Conservation (phyloP, 768 basidiomycete genomes). For the Lactarius pseudohatsudake region DNA sequence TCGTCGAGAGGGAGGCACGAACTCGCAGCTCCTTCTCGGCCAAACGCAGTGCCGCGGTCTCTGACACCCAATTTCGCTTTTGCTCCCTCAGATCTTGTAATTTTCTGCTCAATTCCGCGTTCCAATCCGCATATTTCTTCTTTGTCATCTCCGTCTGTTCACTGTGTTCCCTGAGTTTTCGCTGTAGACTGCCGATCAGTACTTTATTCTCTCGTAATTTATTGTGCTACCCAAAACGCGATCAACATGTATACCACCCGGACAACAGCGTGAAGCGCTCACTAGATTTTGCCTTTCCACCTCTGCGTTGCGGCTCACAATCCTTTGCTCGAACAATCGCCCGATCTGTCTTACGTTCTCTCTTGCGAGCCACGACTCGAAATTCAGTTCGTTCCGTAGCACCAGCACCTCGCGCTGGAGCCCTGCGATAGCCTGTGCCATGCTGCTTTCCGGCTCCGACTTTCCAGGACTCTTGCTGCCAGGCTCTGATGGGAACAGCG, state of each 20-base stretch:
- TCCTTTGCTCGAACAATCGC: conserved; percentile 71
- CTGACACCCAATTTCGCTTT: conserved; percentile 71
- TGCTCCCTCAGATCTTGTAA: conserved; percentile 74
- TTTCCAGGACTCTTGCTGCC: conserved; percentile 19
- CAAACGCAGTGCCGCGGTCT: conserved; percentile 65
- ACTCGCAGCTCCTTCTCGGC: conserved; percentile 73
- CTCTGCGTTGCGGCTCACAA: conserved; percentile 72
- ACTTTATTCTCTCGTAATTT: conserved; percentile 75
- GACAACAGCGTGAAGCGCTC: conserved; percentile 31
- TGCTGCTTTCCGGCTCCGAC: conserved; percentile 43
- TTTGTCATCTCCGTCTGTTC: conserved; percentile 70
- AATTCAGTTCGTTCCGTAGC: conserved; percentile 78
- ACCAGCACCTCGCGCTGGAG: conserved; percentile 76
- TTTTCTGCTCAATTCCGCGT: conserved; percentile 74
- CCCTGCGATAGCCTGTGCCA: conserved; percentile 63
- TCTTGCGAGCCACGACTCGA: conserved; percentile 79
- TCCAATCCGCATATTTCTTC: conserved; percentile 82
- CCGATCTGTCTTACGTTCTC: conserved; percentile 83
- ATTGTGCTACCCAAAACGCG: conserved; percentile 56
- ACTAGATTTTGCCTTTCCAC: conserved; percentile 81
- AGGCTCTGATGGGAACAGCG: conserved; percentile 40
- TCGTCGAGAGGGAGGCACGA: conserved; percentile 21
- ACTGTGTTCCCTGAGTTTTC: conserved; percentile 70
- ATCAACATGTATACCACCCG: conserved; percentile 8
- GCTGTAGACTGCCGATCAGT: conserved; percentile 64